Base-by-base conservation (phyloP, 371 early-diverging fungal species). In the Catenaria anguillulae region DNA sequence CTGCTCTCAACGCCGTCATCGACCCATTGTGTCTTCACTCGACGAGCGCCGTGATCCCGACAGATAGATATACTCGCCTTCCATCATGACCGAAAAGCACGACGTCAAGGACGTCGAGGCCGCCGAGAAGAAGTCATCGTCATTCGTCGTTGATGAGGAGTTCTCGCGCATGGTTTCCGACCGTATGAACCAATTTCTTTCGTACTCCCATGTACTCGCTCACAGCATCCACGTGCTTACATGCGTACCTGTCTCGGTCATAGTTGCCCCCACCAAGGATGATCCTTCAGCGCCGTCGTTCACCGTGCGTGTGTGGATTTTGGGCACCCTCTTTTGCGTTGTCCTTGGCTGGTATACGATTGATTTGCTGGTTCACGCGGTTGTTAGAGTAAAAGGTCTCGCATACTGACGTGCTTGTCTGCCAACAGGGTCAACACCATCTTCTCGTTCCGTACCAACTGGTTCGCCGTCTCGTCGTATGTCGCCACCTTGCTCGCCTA, bases 221-320 rank as follows among this genome's bases (percentile, higher is more conserved):
- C n/a, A n/a, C n/a, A n/a, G n/a, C n/a, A n/a, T n/a, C n/a, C n/a
- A n/a, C n/a, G n/a, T n/a, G n/a, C n/a, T n/a, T n/a, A n/a, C n/a
- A n/a, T n/a, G n/a, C n/a, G n/a, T n/a, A n/a, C n/a, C n/a, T n/a
- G n/a, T n/a, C n/a, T n/a, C n/a, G n/a, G n/a, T n/a, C n/a, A n/a
- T n/a, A n/a, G n/a, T 46, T 23, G 46, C 46, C 8, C 46, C 46
- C n/a, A 46, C 17, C 46, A 46, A 17, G 46, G 46, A 46, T 23
- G 46, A 84, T 54, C 81, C 86, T 1, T 69, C 76, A 0, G 63
- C 82, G 35, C 88, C 88, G 4, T 79, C 81, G 29, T 73, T 84
- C 64, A 88, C 90, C 26, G 84, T 87, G 68, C 82, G 90, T 61
- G 80, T 86, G 65, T 81, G 81, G 74, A 67, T 79, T 12, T 71